These are phyloP conservation scores for Picea sitchensis DNA, from an alignment of 75 land plant genomes.

Conservation along the genomic window DNA sequence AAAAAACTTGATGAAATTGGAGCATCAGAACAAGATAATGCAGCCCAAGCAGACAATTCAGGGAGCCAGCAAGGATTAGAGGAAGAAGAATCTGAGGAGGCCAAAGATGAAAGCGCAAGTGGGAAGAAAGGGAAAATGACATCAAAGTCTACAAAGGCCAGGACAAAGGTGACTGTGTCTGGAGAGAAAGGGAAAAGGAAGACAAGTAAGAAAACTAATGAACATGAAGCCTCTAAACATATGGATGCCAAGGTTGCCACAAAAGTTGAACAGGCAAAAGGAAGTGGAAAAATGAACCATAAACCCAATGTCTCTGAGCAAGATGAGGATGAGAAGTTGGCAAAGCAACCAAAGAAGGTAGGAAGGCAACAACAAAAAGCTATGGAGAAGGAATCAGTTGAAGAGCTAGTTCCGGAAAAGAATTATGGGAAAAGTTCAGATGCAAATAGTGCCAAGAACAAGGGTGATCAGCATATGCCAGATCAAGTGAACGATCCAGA, in stretches of 20 bases:
- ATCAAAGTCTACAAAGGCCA: not conserved
- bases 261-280: too few relatives aligned
- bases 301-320: too few relatives aligned
- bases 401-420: too few relatives aligned
- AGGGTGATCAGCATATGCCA: too few relatives aligned
- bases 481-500: not conserved
- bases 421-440: too few relatives aligned
- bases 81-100: not conserved
- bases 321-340: too few relatives aligned
- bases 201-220: not conserved
- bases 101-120: not conserved
- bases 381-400: too few relatives aligned
- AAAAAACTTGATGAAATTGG: not conserved
- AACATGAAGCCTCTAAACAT: not conserved
- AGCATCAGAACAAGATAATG: not conserved
- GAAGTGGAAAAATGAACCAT: too few relatives aligned
- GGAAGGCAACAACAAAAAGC: too few relatives aligned
- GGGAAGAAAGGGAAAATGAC: not conserved
- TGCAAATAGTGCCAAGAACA: too few relatives aligned
- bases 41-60: not conserved
- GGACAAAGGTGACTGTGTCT: not conserved
- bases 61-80: not conserved
- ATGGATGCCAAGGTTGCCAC: too few relatives aligned
- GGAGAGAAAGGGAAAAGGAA: not conserved
- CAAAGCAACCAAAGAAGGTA: too few relatives aligned